phyloP scores from a whole-genome alignment of 192 early-diverging fungal species.

The Entrophospora sp. region DNA sequence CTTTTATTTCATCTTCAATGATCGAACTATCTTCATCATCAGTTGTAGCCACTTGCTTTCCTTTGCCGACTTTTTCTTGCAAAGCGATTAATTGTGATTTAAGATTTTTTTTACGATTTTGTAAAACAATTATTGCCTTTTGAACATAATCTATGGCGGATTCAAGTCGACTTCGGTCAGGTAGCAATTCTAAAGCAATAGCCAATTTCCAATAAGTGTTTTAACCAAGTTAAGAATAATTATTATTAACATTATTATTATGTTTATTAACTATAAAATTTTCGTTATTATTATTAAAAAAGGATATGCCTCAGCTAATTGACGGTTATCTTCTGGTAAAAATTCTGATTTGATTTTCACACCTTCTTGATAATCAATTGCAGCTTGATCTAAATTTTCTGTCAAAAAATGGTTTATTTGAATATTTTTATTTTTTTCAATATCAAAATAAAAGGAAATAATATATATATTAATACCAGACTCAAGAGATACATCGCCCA shows the following conservation, averaged over 20 bases:
- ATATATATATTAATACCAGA: conserved; percentile 40
- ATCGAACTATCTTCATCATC: conserved; percentile 25
- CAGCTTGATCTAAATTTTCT: conserved; percentile 61
- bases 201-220: conserved; percentile 54
- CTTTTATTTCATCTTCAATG: conserved; percentile 43
- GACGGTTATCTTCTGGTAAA: conserved; percentile 42
- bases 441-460: background rate
- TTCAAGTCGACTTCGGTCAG: conserved; percentile 31
- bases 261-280: too few species aligned
- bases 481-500: conserved; percentile 85
- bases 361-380: conserved; percentile 46
- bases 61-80: conserved; percentile 30
- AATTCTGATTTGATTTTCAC: conserved; percentile 43
- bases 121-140: conserved; percentile 44
- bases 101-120: conserved; percentile 36
- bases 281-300: background rate
- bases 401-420: background rate
- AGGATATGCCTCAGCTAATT: conserved; percentile 50
- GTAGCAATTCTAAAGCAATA: conserved; percentile 50
- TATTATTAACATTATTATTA: too few species aligned
- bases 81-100: conserved; percentile 22
- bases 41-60: conserved; percentile 28
- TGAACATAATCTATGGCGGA: conserved; percentile 48
- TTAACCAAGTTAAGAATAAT: background rate
- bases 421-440: background rate